Percentiles rank a stretch among this genome's conserved stretches.
Evolutionary conservation across 1,284 basidiomycete species (phyloP).

Genomic region (Stereum hirsutum): DNA sequence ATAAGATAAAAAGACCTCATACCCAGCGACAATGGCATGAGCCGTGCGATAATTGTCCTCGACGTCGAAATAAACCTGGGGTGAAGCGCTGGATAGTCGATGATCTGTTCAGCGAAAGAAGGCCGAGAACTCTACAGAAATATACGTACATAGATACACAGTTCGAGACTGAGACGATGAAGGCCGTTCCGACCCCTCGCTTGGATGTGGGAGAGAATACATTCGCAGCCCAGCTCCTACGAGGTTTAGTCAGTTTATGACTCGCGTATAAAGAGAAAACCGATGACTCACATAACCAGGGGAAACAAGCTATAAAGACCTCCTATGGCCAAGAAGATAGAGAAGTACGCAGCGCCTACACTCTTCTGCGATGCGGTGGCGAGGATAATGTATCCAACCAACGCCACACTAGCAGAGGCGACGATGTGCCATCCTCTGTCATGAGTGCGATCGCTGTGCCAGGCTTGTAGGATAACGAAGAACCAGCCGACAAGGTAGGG

Average conservation of each 20-base stretch:
- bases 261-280: background rate
- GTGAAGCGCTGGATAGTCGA: conserved; percentile 37
- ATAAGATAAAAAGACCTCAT: too few species aligned
- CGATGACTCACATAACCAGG: conserved; percentile 44
- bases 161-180: conserved; percentile 48
- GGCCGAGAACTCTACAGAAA: background rate
- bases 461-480: conserved; percentile 41
- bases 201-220: conserved; percentile 47
- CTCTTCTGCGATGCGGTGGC: conserved; percentile 39
- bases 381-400: conserved; percentile 42
- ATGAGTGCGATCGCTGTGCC: conserved; percentile 41
- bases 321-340: conserved; percentile 45
- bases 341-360: conserved; percentile 44
- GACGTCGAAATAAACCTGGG: conserved; percentile 49
- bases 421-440: conserved; percentile 49
- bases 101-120: background rate
- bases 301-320: conserved; percentile 47
- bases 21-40: too few species aligned
- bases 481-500: conserved; percentile 46
- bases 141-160: conserved; percentile 39
- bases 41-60: conserved; percentile 39
- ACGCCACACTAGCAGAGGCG: conserved; percentile 31
- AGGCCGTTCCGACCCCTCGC: conserved; percentile 47
- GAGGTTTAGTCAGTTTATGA: background rate
- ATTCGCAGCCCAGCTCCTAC: conserved; percentile 50